Conservation (phyloP, 2,329 filamentous ascomycete genomes). For the Pyrenochaeta sp. region DNA sequence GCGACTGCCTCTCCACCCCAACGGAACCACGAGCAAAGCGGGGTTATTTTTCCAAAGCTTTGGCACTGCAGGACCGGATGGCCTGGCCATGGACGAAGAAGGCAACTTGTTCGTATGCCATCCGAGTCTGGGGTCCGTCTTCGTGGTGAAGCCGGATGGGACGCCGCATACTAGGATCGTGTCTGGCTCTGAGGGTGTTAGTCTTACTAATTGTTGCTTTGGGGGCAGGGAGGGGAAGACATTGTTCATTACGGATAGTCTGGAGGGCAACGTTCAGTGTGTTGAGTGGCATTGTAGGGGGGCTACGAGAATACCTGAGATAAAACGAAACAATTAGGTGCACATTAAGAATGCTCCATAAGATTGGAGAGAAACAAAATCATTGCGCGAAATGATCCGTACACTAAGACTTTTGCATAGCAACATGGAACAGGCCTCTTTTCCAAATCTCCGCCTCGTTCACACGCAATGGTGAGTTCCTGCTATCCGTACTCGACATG, state of each 20-base stretch:
- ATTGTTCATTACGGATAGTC: constrained; percentile 52
- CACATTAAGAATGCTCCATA: no score
- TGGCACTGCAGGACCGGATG: constrained; percentile 52
- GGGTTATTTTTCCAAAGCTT: constrained; percentile 53
- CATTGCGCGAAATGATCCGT: no score
- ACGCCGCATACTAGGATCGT: constrained; percentile 49
- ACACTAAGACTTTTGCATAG: no score
- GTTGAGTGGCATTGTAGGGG: constrained; percentile 44
- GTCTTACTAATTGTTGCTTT: constrained; percentile 54
- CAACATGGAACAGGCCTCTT: no score
- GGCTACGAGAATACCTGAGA: constrained; percentile 9
- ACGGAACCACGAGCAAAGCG: constrained; percentile 50
- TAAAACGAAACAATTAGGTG: no score
- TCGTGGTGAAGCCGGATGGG: constrained; percentile 49
- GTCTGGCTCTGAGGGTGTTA: constrained; percentile 34
- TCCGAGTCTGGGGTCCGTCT: constrained; percentile 46
- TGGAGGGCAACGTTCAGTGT: constrained; percentile 48
- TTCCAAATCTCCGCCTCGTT: no score
- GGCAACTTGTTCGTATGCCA: constrained; percentile 33
- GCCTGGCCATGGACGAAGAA: constrained; percentile 51
- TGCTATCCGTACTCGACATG: no score
- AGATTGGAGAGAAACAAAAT: no score
- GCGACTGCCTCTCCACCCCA: constrained; percentile 49
- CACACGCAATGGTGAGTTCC: no score
- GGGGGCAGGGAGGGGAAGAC: constrained; percentile 48